Evolutionary conservation across 116 monocot genomes (phyloP).

Genomic region (Papilionanthe hybrid): DNA sequence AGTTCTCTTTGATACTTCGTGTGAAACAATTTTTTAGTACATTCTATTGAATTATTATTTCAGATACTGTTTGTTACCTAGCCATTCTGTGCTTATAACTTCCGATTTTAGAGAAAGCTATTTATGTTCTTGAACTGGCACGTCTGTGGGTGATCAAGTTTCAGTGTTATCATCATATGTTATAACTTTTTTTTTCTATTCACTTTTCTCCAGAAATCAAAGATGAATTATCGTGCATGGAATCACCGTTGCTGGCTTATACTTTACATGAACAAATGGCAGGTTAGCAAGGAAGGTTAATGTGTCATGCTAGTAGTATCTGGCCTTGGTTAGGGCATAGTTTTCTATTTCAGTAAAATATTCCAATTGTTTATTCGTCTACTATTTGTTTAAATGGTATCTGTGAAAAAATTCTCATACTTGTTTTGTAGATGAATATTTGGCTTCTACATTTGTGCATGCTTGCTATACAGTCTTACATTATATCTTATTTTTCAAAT

Average conservation of each 20-base stretch:
- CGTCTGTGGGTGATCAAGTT: neutral
- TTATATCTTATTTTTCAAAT: neutral
- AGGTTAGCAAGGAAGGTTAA: slow-evolving; percentile 34
- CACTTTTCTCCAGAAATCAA: slow-evolving; percentile 50
- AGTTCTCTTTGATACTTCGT: neutral
- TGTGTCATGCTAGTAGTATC: no score
- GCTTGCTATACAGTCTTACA: neutral
- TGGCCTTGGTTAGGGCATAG: neutral
- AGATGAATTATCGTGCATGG: slow-evolving; percentile 94
- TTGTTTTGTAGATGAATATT: neutral
- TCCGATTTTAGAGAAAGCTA: neutral
- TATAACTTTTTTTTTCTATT: neutral
- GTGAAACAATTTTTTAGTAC: neutral
- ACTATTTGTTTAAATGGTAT: neutral
- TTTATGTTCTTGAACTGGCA: neutral
- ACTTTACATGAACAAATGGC: slow-evolving; percentile 49
- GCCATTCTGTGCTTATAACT: neutral
- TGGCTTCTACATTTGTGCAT: neutral
- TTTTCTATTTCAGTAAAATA: neutral
- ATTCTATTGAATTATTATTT: neutral
- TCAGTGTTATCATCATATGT: neutral
- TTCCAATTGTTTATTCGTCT: neutral
- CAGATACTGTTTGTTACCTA: no score
- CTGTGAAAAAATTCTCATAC: neutral
- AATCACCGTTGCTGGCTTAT: slow-evolving; percentile 67